Evolutionary conservation across 345 rosid species (phyloP), one percentile per base, ranked within the genome.

Genomic region (Brassica cretica): DNA sequence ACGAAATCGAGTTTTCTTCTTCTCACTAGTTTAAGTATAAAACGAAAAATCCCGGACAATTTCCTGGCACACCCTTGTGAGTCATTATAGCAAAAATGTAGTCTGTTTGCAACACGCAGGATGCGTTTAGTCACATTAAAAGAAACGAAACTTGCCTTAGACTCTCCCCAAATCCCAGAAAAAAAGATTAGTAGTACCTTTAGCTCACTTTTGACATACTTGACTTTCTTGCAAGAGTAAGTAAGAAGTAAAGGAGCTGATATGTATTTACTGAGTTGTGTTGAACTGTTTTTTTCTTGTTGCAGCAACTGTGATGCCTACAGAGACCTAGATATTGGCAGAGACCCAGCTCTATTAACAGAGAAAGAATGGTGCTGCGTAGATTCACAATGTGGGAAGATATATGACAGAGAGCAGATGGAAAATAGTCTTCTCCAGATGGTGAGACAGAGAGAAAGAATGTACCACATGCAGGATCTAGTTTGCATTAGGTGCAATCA

Each of bases 251-350:
- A 29, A 63, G 9, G 24, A 41, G 58, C 56, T 32, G 14, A 65
- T 29, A 44, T 5, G 27, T 72, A 68, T 35, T 53, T 49, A 29
- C 66, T 11, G n/a, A 67, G 51, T 44, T 64, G 59, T 67, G 2
- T 82, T 72, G 76, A 79, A 56, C 64, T 16, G 21, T 30, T 24
- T 68, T 19, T 15, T 39, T 56, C 9, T 76, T 82, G 77, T 74
- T 62, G 59, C 91, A 94, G 97, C 84, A 88, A 92, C 81, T 94
- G 98, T 87, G 89, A 94, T 67, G 93, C 91, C 71, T 92, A 94
- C 86, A 83, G 92, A 84, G 97, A 94, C 88, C 85, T 92, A 46
- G 98, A 92, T 82, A 60, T 94, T 82, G 87, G 91, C 82, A 90
- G 91, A 5, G 98, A 89, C 80, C 75, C 90, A 7, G 82, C 86